A percentile compares a stretch with the other conserved stretches of the same genome.
Evolutionary conservation across 2,329 filamentous ascomycete genomes (phyloP).

Genomic region (Aspergillus niger): DNA sequence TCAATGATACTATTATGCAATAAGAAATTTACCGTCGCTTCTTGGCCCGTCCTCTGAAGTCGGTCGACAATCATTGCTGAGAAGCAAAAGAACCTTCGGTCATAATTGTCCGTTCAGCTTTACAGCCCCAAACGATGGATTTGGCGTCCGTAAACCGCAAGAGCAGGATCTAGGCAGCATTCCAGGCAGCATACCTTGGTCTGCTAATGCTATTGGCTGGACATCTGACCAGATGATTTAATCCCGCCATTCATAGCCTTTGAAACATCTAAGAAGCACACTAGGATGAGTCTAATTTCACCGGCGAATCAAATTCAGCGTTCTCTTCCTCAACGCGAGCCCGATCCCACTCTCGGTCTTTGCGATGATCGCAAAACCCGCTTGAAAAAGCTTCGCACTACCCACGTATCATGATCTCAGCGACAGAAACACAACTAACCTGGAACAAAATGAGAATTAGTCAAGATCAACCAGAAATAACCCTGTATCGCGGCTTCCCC

Average conservation of each 20-base stretch:
- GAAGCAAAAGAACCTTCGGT: no score
- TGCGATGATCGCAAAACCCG: not conserved
- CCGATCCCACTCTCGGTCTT: not conserved
- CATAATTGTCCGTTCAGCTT: not conserved
- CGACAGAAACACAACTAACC: not conserved
- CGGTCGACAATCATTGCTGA: no score
- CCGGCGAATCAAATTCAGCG: no score
- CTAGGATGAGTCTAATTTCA: no score
- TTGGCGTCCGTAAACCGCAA: not conserved
- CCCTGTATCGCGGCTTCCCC: constrained; percentile 55
- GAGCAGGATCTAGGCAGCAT: not conserved
- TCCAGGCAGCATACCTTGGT: not conserved
- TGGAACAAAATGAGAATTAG: not conserved
- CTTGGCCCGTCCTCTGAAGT: no score
- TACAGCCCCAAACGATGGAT: not conserved
- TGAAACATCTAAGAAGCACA: no score
- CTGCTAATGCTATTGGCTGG: no score
- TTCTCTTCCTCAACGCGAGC: not conserved
- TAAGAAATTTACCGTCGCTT: no score
- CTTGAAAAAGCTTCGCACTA: not conserved
- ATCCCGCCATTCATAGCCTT: no score
- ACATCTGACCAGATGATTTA: no score
- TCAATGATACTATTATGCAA: no score
- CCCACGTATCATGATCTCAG: not conserved
- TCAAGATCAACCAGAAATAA: constrained; percentile 23